Base-by-base conservation (phyloP, 75 land plant genomes). In the Sequoia sempervirens region DNA sequence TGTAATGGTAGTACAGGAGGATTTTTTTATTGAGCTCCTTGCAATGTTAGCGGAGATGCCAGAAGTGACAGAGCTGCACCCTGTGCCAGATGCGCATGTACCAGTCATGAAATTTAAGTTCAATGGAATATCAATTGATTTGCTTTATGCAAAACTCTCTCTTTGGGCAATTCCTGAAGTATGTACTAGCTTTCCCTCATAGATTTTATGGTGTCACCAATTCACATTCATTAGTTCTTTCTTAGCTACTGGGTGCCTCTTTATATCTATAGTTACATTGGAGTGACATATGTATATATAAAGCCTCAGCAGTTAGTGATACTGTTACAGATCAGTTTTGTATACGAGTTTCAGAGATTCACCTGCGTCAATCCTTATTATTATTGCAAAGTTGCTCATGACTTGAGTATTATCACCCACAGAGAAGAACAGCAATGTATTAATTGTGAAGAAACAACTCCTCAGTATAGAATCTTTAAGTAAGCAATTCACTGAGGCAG, bases 51-150 rank as follows among this genome's bases (percentile, higher is more conserved):
- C 86, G 53, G 93, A 91, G 84, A 94, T 94, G 98, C 88, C 93
- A 45, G 98, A 96, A 84, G 99, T 97, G 66, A 88, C 92, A 53
- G 99, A 97, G 84, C 88, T 96, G 80, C 98, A 95, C 83, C 95
- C 98, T 84, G 96, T 97, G 37, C 97, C 98, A 82, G 99, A 95
- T 90, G 99, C 98, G 66, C 94, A 97, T 91, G 99, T 97, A 5
- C 99, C 98, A 17, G 96, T 97, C 34, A 85, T 97, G 96, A 92
- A 85, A 83, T 97, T 97, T 85, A 96, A 97, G 80, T 96, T 97
- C 84, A 88, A 80, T 80, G 99, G 96, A 1, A 92, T 97, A 76
- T 94, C 97, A 4, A 94, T 97, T 61, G 99, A 97, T 87, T 91
- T 97, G 76, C 89, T 97, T 28, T 97, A 97, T 90, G 99, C 99